These are phyloP conservation scores for Suillus bovinus DNA, from an alignment of 768 basidiomycete genomes.

Conservation along the genomic window DNA sequence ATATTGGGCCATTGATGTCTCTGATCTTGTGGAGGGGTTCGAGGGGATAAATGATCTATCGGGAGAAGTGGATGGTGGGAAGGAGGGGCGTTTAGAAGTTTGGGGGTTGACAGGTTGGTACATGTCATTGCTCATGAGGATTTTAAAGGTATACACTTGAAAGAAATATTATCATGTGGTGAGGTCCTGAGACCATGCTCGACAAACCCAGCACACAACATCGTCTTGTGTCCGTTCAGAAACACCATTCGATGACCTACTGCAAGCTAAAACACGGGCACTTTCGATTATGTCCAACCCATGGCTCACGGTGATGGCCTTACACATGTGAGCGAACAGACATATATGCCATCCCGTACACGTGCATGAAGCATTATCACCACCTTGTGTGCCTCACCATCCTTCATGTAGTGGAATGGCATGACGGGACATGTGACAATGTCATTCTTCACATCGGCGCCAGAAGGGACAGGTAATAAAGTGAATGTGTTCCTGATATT, in stretches of 20 bases:
- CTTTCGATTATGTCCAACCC: neutral
- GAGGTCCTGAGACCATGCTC: neutral
- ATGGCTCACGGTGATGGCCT: neutral
- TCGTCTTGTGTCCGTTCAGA: neutral
- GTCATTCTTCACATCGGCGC: neutral
- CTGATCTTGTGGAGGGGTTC: neutral
- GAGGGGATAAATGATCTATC: neutral
- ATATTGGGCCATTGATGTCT: neutral
- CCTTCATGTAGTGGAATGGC: neutral
- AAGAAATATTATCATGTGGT: slow-evolving; percentile 10
- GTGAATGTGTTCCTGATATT: neutral
- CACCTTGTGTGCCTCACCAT: neutral
- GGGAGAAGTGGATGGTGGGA: neutral
- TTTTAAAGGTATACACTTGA: slow-evolving; percentile 43
- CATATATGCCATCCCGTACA: neutral
- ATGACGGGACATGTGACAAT: neutral
- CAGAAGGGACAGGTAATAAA: neutral
- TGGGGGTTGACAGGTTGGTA: slow-evolving; percentile 91
- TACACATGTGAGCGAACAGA: neutral
- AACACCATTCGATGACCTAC: neutral
- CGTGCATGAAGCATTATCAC: neutral
- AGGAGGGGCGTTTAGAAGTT: slow-evolving; percentile 55
- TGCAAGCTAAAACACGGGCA: neutral
- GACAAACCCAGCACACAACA: neutral
- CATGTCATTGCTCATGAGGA: slow-evolving; percentile 60